Conservation (phyloP, 805 yeast genomes). For the Kuraishia cidri region DNA sequence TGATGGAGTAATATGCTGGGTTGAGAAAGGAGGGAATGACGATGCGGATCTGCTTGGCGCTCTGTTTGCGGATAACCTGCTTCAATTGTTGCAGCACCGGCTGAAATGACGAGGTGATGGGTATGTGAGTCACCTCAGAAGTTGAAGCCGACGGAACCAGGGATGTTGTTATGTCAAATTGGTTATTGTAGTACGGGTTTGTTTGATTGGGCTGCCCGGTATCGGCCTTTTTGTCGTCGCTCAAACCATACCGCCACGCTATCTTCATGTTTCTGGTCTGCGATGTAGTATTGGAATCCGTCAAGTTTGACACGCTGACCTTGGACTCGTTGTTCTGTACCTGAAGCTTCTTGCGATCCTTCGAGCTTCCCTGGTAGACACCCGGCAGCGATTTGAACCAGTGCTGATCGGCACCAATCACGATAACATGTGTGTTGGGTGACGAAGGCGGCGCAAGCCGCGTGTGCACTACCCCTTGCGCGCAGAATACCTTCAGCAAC, state of each 20-base stretch:
- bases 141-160: conserved; percentile 58
- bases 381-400: conserved; percentile 78
- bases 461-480: conserved; percentile 70
- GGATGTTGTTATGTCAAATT: conserved; percentile 71
- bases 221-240: conserved; percentile 26
- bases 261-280: conserved; percentile 54
- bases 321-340: conserved; percentile 50
- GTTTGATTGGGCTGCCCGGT: conserved; percentile 12
- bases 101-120: conserved; percentile 16
- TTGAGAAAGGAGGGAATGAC: conserved; percentile 71
- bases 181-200: conserved; percentile 50
- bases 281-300: conserved; percentile 20
- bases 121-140: conserved; percentile 51
- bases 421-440: conserved; percentile 50
- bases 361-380: conserved; percentile 56
- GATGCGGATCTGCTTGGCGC: conserved; percentile 47
- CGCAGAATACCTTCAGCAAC: conserved; percentile 55
- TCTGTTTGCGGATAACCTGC: conserved; percentile 28
- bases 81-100: conserved; percentile 31
- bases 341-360: conserved; percentile 53
- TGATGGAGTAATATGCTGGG: conserved; percentile 64
- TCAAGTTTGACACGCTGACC: conserved; percentile 59
- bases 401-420: conserved; percentile 43
- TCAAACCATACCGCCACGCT: conserved; percentile 86
- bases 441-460: conserved; percentile 28